Base-by-base conservation (phyloP, 805 yeast species). In the Wickerhamiella australiensis region DNA sequence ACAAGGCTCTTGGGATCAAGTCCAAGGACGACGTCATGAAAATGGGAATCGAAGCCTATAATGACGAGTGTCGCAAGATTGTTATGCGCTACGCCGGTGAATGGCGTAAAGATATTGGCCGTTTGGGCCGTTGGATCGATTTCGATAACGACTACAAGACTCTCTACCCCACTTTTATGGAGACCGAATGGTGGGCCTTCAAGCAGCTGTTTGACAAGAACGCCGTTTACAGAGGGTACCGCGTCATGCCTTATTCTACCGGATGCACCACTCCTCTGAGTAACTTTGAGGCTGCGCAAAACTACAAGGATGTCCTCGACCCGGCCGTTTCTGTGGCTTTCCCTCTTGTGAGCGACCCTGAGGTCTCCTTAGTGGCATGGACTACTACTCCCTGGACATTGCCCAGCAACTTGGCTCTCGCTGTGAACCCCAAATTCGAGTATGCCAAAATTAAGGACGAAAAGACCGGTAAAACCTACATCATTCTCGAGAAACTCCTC, bases 381-480 rank as follows among this genome's bases (percentile, higher is more conserved):
- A 92, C 99, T 42, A 92, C 99, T 53, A 92, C 99, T 22, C 99
- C 99, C 48, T 92, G 99, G 99, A 94, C 99, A 46, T 74, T 92
- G 63, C 98, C 98, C 38, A 84, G 95, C 25, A 90, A 92, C 67
- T 69, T 92, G 65, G 90, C 88, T 12, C 75, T 92, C 54, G 88
- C 95, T 62, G 97, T 92, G 42, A 77, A 92, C 70, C 94, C 96
- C 49, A 77, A 79, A 9, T 79, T 86, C 54, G 96, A 87, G 69
- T 92, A 92, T 62, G 83, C 84, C 59, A 94, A 92, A 73, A 85
- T 92, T 56, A 80, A 72, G 59, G 96, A 92, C 65, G 96, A 90
- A 70, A 86, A 79, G 56, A 78, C 82, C 57, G 84, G 83, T 59
- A 77, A 77, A 62, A 71, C 85, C 68, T 92, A 76, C 73, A 86